Percentiles rank a stretch among this genome's conserved stretches.
Evolutionary conservation across 768 basidiomycete genomes (phyloP).

Genomic region (Hortiboletus flavorubellus): DNA sequence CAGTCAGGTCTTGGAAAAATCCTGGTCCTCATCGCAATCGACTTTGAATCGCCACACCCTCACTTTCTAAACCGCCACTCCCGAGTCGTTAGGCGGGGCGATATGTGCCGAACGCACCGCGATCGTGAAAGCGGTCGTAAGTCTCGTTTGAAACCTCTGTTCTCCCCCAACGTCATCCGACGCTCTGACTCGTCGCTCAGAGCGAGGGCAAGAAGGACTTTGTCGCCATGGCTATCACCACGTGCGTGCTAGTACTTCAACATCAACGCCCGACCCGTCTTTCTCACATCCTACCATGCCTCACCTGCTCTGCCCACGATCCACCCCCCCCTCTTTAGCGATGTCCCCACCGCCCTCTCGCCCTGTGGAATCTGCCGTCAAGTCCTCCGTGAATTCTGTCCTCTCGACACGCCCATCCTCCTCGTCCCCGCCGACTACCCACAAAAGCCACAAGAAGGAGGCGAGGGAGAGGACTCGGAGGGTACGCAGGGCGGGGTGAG

Average conservation of each 20-base stretch:
- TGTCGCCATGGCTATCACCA: slow-evolving; percentile 73
- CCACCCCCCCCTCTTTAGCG: slow-evolving; percentile 39
- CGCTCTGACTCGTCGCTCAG: slow-evolving; percentile 36
- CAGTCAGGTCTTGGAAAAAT: background rate
- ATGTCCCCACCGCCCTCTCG: slow-evolving; percentile 63
- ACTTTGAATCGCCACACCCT: too few relatives aligned
- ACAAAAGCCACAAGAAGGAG: slow-evolving; percentile 22
- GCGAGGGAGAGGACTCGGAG: slow-evolving; percentile 19
- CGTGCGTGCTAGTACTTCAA: slow-evolving; percentile 42
- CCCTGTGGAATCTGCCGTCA: slow-evolving; percentile 97
- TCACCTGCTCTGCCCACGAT: background rate
- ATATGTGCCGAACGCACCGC: slow-evolving; percentile 97
- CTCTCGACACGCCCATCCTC: slow-evolving; percentile 64
- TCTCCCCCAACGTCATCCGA: background rate
- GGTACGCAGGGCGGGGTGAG: slow-evolving; percentile 42
- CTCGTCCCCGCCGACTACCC: slow-evolving; percentile 68
- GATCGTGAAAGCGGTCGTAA: slow-evolving; percentile 87
- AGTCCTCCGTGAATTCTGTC: slow-evolving; percentile 83
- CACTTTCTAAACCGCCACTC: background rate
- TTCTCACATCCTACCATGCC: background rate
- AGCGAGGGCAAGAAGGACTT: slow-evolving; percentile 76
- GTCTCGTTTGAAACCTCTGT: slow-evolving; percentile 20
- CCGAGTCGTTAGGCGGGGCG: slow-evolving; percentile 52
- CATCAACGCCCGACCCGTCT: too few relatives aligned
- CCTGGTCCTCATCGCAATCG: background rate